phyloP scores from a whole-genome alignment of 2,329 filamentous ascomycete species.

The Ophiocordyceps robertsii region DNA sequence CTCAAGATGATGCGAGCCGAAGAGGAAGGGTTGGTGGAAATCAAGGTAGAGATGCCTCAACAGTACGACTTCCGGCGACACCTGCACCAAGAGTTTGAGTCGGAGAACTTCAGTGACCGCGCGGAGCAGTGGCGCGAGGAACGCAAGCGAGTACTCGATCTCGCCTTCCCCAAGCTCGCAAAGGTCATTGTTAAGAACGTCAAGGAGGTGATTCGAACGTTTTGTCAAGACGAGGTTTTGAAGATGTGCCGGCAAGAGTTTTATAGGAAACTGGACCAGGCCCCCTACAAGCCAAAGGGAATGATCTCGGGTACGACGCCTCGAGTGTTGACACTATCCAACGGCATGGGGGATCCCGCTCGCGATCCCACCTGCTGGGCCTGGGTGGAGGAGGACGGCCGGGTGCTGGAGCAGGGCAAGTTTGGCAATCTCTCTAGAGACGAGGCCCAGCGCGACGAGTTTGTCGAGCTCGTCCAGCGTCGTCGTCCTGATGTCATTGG shows the following conservation, averaged over 20 bases:
- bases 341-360: conserved; percentile 59
- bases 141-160: conserved; percentile 70
- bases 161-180: conserved; percentile 70
- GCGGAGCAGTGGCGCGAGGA: conserved; percentile 92
- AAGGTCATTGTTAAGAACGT: conserved; percentile 78
- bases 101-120: conserved; percentile 88
- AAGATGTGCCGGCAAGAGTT: conserved; percentile 81
- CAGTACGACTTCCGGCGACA: conserved; percentile 63
- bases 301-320: conserved; percentile 81
- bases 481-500: conserved; percentile 82
- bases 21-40: conserved; percentile 81
- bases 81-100: conserved; percentile 74
- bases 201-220: conserved; percentile 85
- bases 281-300: conserved; percentile 88
- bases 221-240: conserved; percentile 88
- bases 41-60: conserved; percentile 65
- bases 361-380: conserved; percentile 82
- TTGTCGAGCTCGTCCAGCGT: conserved; percentile 67
- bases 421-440: conserved; percentile 65
- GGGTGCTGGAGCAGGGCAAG: conserved; percentile 79
- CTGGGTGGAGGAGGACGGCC: conserved; percentile 85
- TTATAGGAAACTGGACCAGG: conserved; percentile 81
- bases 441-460: conserved; percentile 52
- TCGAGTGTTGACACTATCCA: conserved; percentile 75
- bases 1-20: conserved; percentile 97